Base-by-base conservation (phyloP, 2,329 filamentous ascomycete species). In the Penicillium nordicum region DNA sequence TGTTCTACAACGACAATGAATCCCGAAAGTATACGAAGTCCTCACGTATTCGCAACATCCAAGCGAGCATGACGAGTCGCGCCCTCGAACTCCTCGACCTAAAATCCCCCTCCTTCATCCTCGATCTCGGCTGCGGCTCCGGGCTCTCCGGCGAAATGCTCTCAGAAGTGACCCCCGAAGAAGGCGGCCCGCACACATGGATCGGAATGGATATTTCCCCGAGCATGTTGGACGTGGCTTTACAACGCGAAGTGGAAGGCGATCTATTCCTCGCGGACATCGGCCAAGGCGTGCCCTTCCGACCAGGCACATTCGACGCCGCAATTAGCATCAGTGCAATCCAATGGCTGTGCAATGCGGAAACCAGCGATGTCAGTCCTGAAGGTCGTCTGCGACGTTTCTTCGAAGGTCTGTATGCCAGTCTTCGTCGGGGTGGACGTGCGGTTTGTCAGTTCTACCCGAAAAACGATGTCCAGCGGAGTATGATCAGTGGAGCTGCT, bases 361-460 rank as follows among this genome's bases (percentile, higher is more conserved):
- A 97, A 74, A 89, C 84, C 57, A 90, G 85, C 69, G 91, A 95
- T 48, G 92, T 94, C 0, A 89, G 84, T 1, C 89, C 92, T 0
- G 84, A 88, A 29, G 90, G 89, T 0, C 80, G 94, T 6, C 76
- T 99, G 27, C 83, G 84, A 5, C 81, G 93, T 43, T 99, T 99
- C 71, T 99, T 99, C 74, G 91, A 95, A 67, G 91, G 92, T 0
- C 76, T 99, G 1, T 99, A 97, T 75, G 89, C 91, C 0, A 87
- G 86, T 58, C 77, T 99, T 60, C 85, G 87, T 61, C 81, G 94
- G 21, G 94, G 94, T 6, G 94, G 91, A 1, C 83, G 91, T 37
- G 94, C 94, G 0, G 93, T 97, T 14, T 96, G 92, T 72, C 94
- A 99, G 70, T 99, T 99, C 74, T 99, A 99, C 73, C 94, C 94